Base-by-base conservation (phyloP, 2,329 filamentous ascomycete genomes). In the Grosmannia clavigera region DNA sequence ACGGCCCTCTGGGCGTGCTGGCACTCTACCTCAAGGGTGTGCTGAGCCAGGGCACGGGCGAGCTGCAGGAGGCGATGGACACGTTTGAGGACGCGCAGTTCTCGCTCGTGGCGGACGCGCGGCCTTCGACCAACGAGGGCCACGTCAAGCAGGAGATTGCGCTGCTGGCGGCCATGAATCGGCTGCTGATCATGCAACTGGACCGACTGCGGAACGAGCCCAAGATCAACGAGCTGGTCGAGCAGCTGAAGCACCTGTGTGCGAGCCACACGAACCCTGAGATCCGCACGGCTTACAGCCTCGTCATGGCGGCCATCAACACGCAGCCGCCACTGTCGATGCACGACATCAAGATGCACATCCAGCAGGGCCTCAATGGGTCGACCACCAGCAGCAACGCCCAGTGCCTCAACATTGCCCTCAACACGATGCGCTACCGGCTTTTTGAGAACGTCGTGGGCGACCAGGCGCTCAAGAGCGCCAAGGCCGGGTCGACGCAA, bases 371-470 rank as follows among this genome's bases (percentile, higher is more conserved):
- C 2, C 79, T 96, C 51, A 79, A 81, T 48, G 82, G 84, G 3
- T 86, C 88, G 14, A 86, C 86, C 64, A 76, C 77, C 9, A 84
- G 87, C 10, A 78, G 79, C 59, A 96, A 96, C 69, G 83, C 83
- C 35, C 88, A 95, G 64, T 86, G 92, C 59, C 80, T 91, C n/a
- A 86, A 86, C 55, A 87, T 96, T 64, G 85, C 87, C 6, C 81
- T 96, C 61, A 91, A 85, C 65, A 85, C 94, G 64, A 95, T 96
- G 87, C 87, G 88, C 58, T 84, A 81, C 68, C 82, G 85, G 58
- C 87, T 96, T 67, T 96, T 92, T 71, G 85, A 86, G 54, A 87
- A 87, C 61, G 86, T 92, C 16, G 83, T 95, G 4, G 90, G 90
- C 57, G 86, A 88, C 61, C 88, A 92, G 70, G 86, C 87, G 0